Evolutionary conservation across 129 eudicot genomes (phyloP).

Genomic region (Oenanthe sinensis): DNA sequence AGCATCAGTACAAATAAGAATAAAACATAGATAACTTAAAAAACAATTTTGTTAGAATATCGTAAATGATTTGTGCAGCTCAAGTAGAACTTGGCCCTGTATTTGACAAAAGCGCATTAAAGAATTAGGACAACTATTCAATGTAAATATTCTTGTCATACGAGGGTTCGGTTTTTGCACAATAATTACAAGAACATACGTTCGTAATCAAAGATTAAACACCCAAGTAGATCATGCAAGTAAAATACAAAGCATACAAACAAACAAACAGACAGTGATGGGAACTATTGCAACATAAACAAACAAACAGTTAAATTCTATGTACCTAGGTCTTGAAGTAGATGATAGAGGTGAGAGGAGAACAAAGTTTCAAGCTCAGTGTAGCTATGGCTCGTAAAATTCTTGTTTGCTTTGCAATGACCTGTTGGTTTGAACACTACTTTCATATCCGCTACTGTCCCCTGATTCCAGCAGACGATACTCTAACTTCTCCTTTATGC

Average conservation of each 20-base stretch:
- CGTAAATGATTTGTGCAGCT: no score
- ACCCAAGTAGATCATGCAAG: not conserved
- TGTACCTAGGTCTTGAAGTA: slow-evolving; percentile 4
- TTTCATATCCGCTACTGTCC: slow-evolving; percentile 87
- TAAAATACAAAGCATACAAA: not conserved
- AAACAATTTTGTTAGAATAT: no score
- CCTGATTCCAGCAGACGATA: slow-evolving; percentile 56
- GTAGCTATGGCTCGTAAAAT: slow-evolving; percentile 24
- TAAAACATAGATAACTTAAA: not conserved
- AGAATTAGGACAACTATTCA: not conserved
- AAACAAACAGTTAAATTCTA: not conserved
- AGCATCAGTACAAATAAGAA: not conserved
- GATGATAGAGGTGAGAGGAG: not conserved
- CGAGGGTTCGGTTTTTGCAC: not conserved
- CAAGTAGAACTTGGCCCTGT: no score
- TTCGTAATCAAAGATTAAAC: not conserved
- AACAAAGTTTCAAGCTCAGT: not conserved
- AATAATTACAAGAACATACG: not conserved
- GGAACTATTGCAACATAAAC: not conserved
- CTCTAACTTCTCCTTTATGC: slow-evolving; percentile 37
- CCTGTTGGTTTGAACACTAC: slow-evolving; percentile 53
- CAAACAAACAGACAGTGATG: not conserved
- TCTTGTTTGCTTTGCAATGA: slow-evolving; percentile 45
- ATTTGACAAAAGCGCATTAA: not conserved
- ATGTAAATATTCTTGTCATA: not conserved